Evolutionary conservation across 805 yeast genomes (phyloP), one percentile per base, ranked within the genome.

Genomic region (Starmerella apis): DNA sequence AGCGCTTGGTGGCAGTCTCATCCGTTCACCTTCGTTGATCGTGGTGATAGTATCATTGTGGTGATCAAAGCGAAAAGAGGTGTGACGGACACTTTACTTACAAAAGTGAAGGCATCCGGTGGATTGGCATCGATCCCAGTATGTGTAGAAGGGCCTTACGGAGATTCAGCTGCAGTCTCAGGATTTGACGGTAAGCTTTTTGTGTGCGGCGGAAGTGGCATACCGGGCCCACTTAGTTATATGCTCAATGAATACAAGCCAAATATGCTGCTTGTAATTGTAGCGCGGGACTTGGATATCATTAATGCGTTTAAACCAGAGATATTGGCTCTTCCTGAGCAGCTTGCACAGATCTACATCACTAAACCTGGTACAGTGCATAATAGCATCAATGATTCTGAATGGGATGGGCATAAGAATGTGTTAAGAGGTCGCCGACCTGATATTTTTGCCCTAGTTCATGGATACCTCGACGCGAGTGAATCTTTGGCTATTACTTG

Each of bases 1-100:
- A 61, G 65, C 3, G 65, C 71, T 25, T 78, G 80, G 62, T 81
- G 80, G 80, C 85, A 82, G 61, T 75, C 81, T 3, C 86, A 82
- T 62, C 88, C 88, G 2, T 82, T 83, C 65, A 79, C 87, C 2
- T 53, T 63, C 13, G 47, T 58, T n/a, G 43, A 42, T 9, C 13
- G 20, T 5, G 42, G 38, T n/a, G 32, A 24, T 11, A 31, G 42
- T 8, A 37, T 51, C 3, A 20, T 48, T 2, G 31, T 43, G 2
- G 54, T 51, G 14, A 42, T 51, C 20, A 47, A 43, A n/a, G 51
- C 46, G 14, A 51, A 51, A 32, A 16, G 22, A 10, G 54, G 54
- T 1, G 43, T 27, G 8, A 42, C 43, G 14, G 9, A 18, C 18
- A 28, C 27, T 10, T 18, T 39, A 14, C n/a, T 39, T 3, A 10